Evolutionary conservation across 2,329 filamentous ascomycete species (phyloP).

Genomic region (Blastomyces percursus): DNA sequence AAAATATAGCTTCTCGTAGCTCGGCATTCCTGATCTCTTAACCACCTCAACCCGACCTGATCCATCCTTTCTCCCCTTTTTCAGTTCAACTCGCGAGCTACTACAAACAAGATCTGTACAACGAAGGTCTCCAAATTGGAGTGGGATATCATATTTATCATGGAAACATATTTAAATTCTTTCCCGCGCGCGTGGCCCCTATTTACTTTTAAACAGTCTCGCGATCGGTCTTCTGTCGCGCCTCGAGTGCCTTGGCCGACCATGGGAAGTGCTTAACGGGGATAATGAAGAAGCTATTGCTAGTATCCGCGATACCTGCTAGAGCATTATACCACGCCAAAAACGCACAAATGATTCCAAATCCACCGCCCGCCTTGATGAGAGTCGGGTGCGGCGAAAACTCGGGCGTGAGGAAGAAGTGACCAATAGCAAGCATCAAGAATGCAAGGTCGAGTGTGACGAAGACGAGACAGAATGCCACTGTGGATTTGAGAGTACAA

Average conservation of each 20-base stretch:
- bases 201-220: conserved; percentile 25
- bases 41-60: background rate
- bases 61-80: background rate
- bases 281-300: conserved; percentile 77
- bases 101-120: conserved; percentile 4
- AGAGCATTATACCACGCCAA: conserved; percentile 80
- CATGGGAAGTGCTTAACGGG: conserved; percentile 93
- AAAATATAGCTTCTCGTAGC: background rate
- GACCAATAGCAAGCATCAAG: conserved; percentile 57
- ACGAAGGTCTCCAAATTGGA: background rate
- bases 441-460: conserved; percentile 66
- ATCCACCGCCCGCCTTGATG: conserved; percentile 62
- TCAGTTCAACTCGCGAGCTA: background rate
- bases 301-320: conserved; percentile 62
- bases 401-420: conserved; percentile 43
- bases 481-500: conserved; percentile 63
- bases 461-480: conserved; percentile 70
- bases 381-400: conserved; percentile 38
- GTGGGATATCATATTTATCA: conserved; percentile 4
- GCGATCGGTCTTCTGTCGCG: conserved; percentile 44
- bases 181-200: background rate
- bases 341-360: conserved; percentile 72
- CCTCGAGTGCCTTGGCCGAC: conserved; percentile 64
- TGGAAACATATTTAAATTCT: background rate
- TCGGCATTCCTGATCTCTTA: background rate